Evolutionary conservation across 164 flowering plant species (phyloP).

Genomic region (Cinnamomum micranthum): DNA sequence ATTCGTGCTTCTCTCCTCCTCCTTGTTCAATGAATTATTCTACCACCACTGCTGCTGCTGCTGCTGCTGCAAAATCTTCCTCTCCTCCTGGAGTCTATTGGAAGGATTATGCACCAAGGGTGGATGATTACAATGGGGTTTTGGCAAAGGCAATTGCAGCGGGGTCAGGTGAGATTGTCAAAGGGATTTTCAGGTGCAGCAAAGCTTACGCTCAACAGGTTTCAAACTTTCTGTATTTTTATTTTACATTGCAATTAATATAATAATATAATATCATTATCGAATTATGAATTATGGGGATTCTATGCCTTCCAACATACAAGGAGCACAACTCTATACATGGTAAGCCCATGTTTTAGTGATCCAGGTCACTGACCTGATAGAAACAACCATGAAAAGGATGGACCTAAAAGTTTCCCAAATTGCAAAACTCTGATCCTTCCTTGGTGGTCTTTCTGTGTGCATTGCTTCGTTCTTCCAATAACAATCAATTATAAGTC

Average conservation of each 20-base stretch:
- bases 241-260: no score
- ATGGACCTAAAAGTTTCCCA: no score
- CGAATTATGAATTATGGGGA: not conserved
- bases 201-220: slow-evolving; percentile 81
- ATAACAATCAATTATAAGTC: no score
- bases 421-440: no score
- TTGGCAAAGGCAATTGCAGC: slow-evolving; percentile 79
- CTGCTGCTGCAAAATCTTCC: not conserved
- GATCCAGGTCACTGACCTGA: not conserved
- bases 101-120: slow-evolving; percentile 73
- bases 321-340: not conserved
- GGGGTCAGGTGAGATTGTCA: slow-evolving; percentile 81
- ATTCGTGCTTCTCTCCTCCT: slow-evolving; percentile 38
- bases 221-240: not conserved
- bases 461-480: no score
- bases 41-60: slow-evolving; percentile 20
- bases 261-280: no score
- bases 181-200: slow-evolving; percentile 75
- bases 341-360: not conserved
- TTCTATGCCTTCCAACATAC: not conserved
- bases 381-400: no score
- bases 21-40: not conserved
- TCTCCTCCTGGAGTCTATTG: slow-evolving; percentile 30
- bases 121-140: slow-evolving; percentile 64
- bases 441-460: no score